These are phyloP conservation scores for Alopecurus myosuroides DNA, from an alignment of 176 grass and related monocot genomes.

Conservation along the genomic window DNA sequence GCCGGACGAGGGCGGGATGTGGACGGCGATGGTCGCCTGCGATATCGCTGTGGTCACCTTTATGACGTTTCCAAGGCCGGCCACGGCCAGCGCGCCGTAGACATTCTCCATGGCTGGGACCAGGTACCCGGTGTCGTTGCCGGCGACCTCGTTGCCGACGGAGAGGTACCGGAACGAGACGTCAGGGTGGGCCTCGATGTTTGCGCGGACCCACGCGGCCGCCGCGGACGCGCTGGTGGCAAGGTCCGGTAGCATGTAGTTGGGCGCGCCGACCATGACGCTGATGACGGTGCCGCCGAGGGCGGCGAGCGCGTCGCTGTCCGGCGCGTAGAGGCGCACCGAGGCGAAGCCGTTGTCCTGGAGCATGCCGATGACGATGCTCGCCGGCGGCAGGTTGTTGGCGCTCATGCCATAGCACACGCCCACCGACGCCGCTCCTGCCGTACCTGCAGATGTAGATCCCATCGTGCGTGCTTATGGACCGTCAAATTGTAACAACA, in stretches of 20 bases:
- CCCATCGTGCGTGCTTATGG: too few relatives aligned
- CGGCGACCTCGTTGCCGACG: constrained; percentile 46
- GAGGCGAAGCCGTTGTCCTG: constrained; percentile 15
- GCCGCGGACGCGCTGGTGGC: constrained; percentile 9
- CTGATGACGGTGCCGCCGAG: constrained; percentile 31
- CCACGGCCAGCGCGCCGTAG: background rate
- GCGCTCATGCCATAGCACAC: constrained; percentile 42
- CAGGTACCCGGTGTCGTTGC: background rate
- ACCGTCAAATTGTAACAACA: too few relatives aligned
- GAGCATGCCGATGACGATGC: constrained; percentile 21
- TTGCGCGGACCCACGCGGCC: constrained; percentile 6
- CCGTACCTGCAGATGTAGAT: background rate
- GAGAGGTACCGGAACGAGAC: constrained; percentile 28
- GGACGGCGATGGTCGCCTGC: constrained; percentile 40
- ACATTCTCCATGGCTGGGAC: constrained; percentile 54
- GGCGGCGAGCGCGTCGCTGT: background rate
- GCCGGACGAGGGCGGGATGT: constrained; percentile 44
- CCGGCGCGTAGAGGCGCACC: constrained; percentile 33
- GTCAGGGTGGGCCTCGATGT: constrained; percentile 31
- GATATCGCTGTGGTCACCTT: constrained; percentile 53
- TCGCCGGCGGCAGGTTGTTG: constrained; percentile 27
- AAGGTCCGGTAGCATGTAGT: background rate
- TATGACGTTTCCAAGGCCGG: background rate
- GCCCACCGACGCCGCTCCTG: constrained; percentile 23
- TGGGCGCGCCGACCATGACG: constrained; percentile 32